Evolutionary conservation across 148 eudicot species (phyloP), one percentile per base, ranked within the genome.

Genomic region (Rhododendron simsii): DNA sequence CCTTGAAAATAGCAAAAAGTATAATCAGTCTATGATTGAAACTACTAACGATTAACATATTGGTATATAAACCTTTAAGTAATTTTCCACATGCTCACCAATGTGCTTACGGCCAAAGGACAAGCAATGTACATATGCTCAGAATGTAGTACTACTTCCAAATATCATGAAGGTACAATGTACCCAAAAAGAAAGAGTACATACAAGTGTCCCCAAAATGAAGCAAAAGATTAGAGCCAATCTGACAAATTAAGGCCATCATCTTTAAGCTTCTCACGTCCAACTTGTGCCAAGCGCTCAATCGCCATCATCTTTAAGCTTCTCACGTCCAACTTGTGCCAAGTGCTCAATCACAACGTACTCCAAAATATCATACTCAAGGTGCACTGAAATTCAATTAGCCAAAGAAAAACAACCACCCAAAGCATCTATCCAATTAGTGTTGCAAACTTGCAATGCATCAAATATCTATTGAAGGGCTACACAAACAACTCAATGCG

Each of bases 131-230:
- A 16, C 20, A 33, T 79, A n/a, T 16, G 20, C 82, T 30, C 47
- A 39, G 8, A 50, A 80, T 26, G 63, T 23, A 48, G 63, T 26
- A 50, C 20, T 26, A 80, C 41, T 50, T 50, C 21, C 23, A 74
- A 16, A 1, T 35, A 78, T 9, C 30, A 50, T 80, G 30, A 28
- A 57, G 33, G 41, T 28, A 35, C n/a, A 84, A 20, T 30, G 20
- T 81, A 33, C 33, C 44, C 7, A 48, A 50, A 83, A 44, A 51
- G 59, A 83, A 85, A 84, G 15, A 86, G 61, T 79, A 91, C 99
- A 84, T 95, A 98, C 98, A 95, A 88, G 91, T 95, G 99, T 85
- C 99, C 99, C 99, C 99, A 98, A 91, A 98, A 98, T 65, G 98
- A 95, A 74, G 99, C 99, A 91, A 98, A 86, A 23, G 96, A 98